These are phyloP conservation scores for Colletotrichum sp. DNA, from an alignment of 2,329 filamentous ascomycete species.

Conservation along the genomic window DNA sequence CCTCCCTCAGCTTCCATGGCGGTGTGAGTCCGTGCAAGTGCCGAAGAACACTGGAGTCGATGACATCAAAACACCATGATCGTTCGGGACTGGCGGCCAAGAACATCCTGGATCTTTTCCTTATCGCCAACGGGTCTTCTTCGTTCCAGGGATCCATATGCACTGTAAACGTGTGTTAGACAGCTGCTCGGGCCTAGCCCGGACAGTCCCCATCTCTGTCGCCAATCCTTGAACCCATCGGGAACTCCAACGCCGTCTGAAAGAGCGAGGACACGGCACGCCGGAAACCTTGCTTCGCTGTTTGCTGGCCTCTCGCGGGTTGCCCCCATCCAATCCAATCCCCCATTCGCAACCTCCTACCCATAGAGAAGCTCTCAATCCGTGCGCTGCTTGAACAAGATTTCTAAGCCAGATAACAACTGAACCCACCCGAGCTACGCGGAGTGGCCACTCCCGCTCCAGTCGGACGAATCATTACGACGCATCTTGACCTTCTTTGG, in stretches of 20 bases:
- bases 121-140: not conserved
- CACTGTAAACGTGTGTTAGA: not conserved
- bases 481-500: not conserved
- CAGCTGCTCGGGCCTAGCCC: not conserved
- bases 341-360: not conserved
- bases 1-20: not conserved
- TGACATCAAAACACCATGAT: slow-evolving; percentile 15
- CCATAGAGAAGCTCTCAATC: not conserved
- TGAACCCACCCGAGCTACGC: not conserved
- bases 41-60: slow-evolving; percentile 14
- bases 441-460: not conserved
- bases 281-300: not conserved
- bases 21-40: slow-evolving; percentile 8
- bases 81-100: slow-evolving; percentile 1
- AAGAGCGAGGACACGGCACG: not conserved
- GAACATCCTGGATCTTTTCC: not conserved
- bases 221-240: not conserved
- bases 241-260: not conserved
- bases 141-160: not conserved
- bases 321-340: not conserved
- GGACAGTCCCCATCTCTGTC: not conserved
- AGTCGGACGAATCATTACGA: slow-evolving; percentile 5
- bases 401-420: slow-evolving; percentile 10
- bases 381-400: not conserved
- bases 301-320: not conserved